Evolutionary conservation across 1,284 basidiomycete species (phyloP).

Genomic region (Moesziomyces antarcticus): DNA sequence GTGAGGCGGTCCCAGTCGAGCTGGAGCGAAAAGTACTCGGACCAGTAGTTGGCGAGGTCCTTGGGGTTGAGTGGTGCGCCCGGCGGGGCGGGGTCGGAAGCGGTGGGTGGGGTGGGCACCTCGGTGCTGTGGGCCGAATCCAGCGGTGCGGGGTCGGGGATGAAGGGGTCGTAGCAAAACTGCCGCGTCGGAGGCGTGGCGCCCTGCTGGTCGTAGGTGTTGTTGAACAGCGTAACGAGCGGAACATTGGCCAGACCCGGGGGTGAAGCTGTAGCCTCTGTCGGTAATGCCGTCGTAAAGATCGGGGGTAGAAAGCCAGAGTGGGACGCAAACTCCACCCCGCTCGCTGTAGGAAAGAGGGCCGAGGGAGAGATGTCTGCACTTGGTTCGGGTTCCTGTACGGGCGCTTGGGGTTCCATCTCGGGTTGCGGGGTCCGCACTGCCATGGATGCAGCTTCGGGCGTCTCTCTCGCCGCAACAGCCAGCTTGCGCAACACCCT

Average conservation of each 20-base stretch:
- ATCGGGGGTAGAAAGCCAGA: constrained; percentile 16
- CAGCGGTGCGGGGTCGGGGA: constrained; percentile 18
- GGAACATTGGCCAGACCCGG: constrained; percentile 16
- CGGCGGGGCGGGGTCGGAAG: neutral
- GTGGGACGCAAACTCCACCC: constrained; percentile 10
- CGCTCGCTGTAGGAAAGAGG: neutral
- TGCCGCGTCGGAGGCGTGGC: neutral
- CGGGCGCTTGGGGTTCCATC: too few species aligned
- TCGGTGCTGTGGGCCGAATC: neutral
- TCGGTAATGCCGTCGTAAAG: constrained; percentile 3
- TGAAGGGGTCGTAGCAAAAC: constrained; percentile 42
- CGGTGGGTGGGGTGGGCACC: neutral
- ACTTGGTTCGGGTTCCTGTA: neutral
- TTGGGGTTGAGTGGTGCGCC: constrained; percentile 25
- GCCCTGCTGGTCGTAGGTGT: constrained; percentile 27
- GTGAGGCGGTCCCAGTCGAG: constrained; percentile 44
- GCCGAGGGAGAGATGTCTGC: neutral
- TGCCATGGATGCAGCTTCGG: constrained; percentile 31
- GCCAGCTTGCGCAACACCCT: constrained; percentile 43
- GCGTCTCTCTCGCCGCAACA: constrained; percentile 35
- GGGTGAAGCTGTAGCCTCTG: constrained; percentile 3
- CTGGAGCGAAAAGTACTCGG: constrained; percentile 40
- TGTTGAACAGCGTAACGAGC: constrained; percentile 41
- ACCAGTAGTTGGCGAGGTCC: constrained; percentile 45
- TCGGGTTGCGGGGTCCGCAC: too few species aligned